These are phyloP conservation scores for Lagenidium sp. DNA, from an alignment of 352 stramenopile genomes.

Conservation along the genomic window DNA sequence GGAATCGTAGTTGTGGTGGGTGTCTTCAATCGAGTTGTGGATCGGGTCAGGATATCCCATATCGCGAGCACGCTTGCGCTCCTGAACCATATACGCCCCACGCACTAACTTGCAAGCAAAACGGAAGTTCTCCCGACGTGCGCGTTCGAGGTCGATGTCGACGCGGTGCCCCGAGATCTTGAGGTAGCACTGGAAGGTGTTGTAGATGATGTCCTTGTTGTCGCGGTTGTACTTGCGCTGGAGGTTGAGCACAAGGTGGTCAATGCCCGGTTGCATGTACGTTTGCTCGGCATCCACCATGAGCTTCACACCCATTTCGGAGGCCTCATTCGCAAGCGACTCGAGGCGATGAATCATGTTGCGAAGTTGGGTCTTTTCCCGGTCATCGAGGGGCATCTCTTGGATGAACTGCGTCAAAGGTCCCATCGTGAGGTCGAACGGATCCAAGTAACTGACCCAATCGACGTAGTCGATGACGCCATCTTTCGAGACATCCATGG, in stretches of 20 bases:
- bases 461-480: constrained; percentile 92
- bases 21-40: constrained; percentile 90
- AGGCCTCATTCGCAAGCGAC: constrained; percentile 59
- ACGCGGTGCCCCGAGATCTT: constrained; percentile 89
- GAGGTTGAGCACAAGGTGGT: constrained; percentile 86
- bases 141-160: constrained; percentile 88
- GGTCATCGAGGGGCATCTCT: constrained; percentile 61
- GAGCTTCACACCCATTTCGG: constrained; percentile 81
- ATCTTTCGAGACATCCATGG: constrained; percentile 57
- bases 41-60: constrained; percentile 87
- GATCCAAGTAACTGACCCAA: constrained; percentile 90
- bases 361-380: constrained; percentile 88
- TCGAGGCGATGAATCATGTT: constrained; percentile 86
- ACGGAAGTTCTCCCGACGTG: constrained; percentile 86
- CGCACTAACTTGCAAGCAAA: constrained; percentile 98
- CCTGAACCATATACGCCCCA: constrained; percentile 97
- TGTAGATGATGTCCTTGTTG: constrained; percentile 89
- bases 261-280: constrained; percentile 97
- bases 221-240: constrained; percentile 89
- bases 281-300: constrained; percentile 98
- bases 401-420: constrained; percentile 84
- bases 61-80: constrained; percentile 86
- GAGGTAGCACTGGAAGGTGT: constrained; percentile 99
- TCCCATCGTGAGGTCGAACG: constrained; percentile 86
- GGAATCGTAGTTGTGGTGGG: constrained; percentile 92